These are phyloP conservation scores for Skeletonema grethae DNA, from an alignment of 108 stramenopile species.

Conservation along the genomic window DNA sequence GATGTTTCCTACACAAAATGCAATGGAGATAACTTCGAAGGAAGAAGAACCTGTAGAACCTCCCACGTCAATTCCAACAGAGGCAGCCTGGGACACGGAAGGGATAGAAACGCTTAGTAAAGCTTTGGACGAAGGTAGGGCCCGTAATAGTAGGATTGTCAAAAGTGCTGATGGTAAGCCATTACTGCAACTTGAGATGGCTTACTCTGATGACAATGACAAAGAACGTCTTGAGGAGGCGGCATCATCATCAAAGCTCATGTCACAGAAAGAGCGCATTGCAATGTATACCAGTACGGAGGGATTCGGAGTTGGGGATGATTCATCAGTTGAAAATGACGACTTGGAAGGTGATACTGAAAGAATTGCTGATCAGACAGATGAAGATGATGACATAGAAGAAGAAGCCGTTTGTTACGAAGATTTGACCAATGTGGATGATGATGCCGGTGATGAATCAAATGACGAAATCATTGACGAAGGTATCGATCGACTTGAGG, in stretches of 20 bases:
- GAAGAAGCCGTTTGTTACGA: not conserved
- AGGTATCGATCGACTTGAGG: constrained; percentile 4
- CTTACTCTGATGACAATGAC: constrained; percentile 9
- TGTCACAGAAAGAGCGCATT: constrained; percentile 38
- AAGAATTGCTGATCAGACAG: constrained; percentile 8
- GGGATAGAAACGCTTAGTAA: not conserved
- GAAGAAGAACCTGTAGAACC: not conserved
- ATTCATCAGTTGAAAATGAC: constrained; percentile 44
- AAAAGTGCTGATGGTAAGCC: constrained; percentile 4
- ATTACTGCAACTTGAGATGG: constrained; percentile 23
- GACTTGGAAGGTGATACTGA: not conserved
- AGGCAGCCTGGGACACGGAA: not conserved
- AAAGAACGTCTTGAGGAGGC: constrained; percentile 1
- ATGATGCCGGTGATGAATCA: not conserved
- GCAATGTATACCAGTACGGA: constrained; percentile 22
- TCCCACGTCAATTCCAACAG: not conserved
- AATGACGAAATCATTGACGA: constrained; percentile 6
- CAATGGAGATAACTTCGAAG: not conserved
- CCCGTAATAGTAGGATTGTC: not conserved
- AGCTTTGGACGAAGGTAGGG: not conserved
- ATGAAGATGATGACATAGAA: not conserved
- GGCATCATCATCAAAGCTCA: constrained; percentile 19
- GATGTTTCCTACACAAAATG: not conserved
- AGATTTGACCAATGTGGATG: not conserved
- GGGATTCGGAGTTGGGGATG: constrained; percentile 41